Base-by-base conservation (phyloP, 345 rosid species). In the Dipteronia dyeriana region DNA sequence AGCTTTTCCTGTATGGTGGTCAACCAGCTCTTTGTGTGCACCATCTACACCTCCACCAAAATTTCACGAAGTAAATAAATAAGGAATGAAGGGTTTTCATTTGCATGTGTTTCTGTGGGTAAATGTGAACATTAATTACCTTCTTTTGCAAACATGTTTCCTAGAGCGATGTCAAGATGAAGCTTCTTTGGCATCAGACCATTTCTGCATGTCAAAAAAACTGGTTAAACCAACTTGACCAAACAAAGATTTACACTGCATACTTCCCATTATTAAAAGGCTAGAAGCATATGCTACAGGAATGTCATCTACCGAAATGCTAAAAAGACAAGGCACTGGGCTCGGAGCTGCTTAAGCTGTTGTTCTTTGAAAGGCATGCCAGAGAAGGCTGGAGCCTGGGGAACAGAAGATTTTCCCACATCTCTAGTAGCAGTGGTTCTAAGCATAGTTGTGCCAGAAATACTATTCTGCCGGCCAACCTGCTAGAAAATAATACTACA, bases 331-430 rank as follows among this genome's bases (percentile, higher is more conserved):
- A 94, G 96, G 86, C 98, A 94, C 79, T 94, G 98, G 59, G 98
- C 98, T 79, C 97, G 90, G 76, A 94, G 98, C 82, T 94, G 98
- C 85, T 90, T 94, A 82, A 94, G 80, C 79, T 94, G 98, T 66
- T 94, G 94, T 74, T 92, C 98, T 73, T 91, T 94, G 79, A 94
- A 94, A 78, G 91, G 94, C 83, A 85, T 81, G 84, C 90, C 88
- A 78, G 87, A 75, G n/a, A 72, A 71, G 3, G 78, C 23, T 25
- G 83, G 76, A 84, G 80, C 82, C 74, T 85, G 89, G 29, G 88
- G 74, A 86, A 81, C 82, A 73, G 86, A 79, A 85, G 91, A 85
- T 82, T 87, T 90, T 76, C 97, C 98, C 31, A 87, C 79, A 81
- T 90, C 97, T 79, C 90, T 87, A 39, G 85, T 68, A 78, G 85